Base-by-base conservation (phyloP, 2,329 filamentous ascomycete genomes). In the Xylariaceae sp. region DNA sequence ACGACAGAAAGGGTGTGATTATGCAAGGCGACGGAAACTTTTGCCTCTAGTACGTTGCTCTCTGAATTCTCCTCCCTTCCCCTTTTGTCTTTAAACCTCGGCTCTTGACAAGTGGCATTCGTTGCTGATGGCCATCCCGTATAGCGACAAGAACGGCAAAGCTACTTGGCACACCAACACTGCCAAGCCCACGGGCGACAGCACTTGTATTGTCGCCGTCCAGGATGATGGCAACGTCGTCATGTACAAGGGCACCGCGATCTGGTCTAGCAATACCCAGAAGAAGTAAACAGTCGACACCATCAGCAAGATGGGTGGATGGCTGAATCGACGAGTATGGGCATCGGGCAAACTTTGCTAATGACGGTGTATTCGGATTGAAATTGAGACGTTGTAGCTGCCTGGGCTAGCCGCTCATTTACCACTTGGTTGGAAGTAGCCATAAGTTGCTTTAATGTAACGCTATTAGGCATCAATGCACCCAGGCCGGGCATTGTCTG, bases 151-250 rank as follows among this genome's bases (percentile, higher is more conserved):
- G 3, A 22, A 51, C 5, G 53, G 36, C 36, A 60, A 62, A 3
- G 37, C 61, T n/a, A 54, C 60, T 18, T 70, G 68, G 68, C 58
- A 67, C 39, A 67, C 63, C 39, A 44, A 68, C 32, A 70, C 67
- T 0, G 60, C 58, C 1, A 41, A 47, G 8, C 48, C 50, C 15
- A 61, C 48, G 1, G 64, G 65, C 2, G 49, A 61, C 32, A 49
- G 46, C 48, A 58, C 59, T 2, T 63, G 62, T n/a, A 63, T 68
- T 45, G 51, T 62, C 7, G 55, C 62, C 12, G 64, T 70, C 1
- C 68, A 69, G 53, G 60, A 70, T 12, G 67, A 70, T 22, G 68
- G 68, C 36, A 70, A 70, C 16, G 61, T 70, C 9, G 65, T 70
- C 16, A 40, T 70, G 5, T 70, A 70, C 34, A 67, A 63, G 46